Base-by-base conservation (phyloP, 495 filamentous ascomycete species). In the Tuber calosporum region DNA sequence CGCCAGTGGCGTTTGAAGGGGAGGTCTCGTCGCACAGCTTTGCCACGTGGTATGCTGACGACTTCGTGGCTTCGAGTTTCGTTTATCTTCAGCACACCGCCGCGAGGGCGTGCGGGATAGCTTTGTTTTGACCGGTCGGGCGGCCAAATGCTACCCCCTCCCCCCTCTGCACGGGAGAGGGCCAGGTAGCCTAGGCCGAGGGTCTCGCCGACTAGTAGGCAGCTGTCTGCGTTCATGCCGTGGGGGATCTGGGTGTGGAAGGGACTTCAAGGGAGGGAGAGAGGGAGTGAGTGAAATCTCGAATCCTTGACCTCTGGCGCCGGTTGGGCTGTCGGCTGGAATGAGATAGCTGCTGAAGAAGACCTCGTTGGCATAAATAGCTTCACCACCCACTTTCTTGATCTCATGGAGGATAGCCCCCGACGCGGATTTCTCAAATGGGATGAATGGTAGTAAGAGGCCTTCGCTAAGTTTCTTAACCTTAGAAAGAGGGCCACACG, bases 151-250 rank as follows among this genome's bases (percentile, higher is more conserved):
- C 89, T 4, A 88, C 83, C 0, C 91, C 85, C 45, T 91, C 88
- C 68, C 34, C 85, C 84, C 0, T 90, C 83, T 1, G 91, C 89
- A 69, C 85, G 85, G 53, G 86, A 85, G 38, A 94, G 83, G 2
- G 91, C 91, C 0, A 87, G 90, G 77, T 93, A 93, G 1, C 91
- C 92, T 6, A 93, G 84, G 7, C 92, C 91, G 4, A 93, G 83
- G 0, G 92, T 90, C 85, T 93, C 91, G 53, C 90, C 92, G 20
- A 90, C 91, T 0, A 93, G 84, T 5, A 93, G 86, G 79, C 89
- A 91, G 40, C 91, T 87, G 82, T 94, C 92, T 7, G 91, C 90
- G 75, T 93, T 94, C 91, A 94, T 91, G 36, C 92, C 91, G 81
- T 93, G 91, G 8, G 93, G 85, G 53, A 94, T 86, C 83, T 83